Conservation (phyloP, 2,329 filamentous ascomycete genomes). For the Stagonosporopsis chrysanthemi region DNA sequence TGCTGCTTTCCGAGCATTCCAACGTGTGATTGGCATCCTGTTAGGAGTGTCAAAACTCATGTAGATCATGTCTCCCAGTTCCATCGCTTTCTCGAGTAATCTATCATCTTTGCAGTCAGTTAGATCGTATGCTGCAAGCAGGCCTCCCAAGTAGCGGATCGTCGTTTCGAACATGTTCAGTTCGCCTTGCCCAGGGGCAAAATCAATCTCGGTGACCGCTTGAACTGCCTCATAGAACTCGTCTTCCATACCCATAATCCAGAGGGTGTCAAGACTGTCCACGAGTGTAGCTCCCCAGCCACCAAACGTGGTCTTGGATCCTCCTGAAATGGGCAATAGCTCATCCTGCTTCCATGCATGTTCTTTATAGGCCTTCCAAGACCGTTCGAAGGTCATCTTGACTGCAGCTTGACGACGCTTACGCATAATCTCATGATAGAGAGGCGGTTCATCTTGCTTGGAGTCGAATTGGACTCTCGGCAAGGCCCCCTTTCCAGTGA, state of each 20-base stretch:
- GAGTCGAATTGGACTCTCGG: slow-evolving; percentile 78
- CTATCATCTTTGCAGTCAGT: slow-evolving; percentile 58
- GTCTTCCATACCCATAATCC: slow-evolving; percentile 70
- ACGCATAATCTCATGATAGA: slow-evolving; percentile 59
- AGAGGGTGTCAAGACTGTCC: slow-evolving; percentile 72
- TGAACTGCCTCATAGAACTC: slow-evolving; percentile 69
- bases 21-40: slow-evolving; percentile 62
- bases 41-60: slow-evolving; percentile 71
- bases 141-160: slow-evolving; percentile 73
- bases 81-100: slow-evolving; percentile 65
- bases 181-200: slow-evolving; percentile 54
- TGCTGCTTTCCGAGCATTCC: slow-evolving; percentile 26
- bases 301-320: slow-evolving; percentile 78
- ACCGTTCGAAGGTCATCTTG: slow-evolving; percentile 74
- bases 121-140: slow-evolving; percentile 71
- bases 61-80: slow-evolving; percentile 69
- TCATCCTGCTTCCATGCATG: slow-evolving; percentile 87
- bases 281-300: slow-evolving; percentile 88
- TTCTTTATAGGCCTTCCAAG: slow-evolving; percentile 81
- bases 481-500: slow-evolving; percentile 69
- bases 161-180: slow-evolving; percentile 74
- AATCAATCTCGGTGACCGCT: slow-evolving; percentile 65
- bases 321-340: slow-evolving; percentile 72
- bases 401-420: slow-evolving; percentile 69
- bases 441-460: slow-evolving; percentile 50